Evolutionary conservation across 2,329 filamentous ascomycete species (phyloP), one percentile per base, ranked within the genome.

Genomic region (Plenodomus tracheiphilus): DNA sequence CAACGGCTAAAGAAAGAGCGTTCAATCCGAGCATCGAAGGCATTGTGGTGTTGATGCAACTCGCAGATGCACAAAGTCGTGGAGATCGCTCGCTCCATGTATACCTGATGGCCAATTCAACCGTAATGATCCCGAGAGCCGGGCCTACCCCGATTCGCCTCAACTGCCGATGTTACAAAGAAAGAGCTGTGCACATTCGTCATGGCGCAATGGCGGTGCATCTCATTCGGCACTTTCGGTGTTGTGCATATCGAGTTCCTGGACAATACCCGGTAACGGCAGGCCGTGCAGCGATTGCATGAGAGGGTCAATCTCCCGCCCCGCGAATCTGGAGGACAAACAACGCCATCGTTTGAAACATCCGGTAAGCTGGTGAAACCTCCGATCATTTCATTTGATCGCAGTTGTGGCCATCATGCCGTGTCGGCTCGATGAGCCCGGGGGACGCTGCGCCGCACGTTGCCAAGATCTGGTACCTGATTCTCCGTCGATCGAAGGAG

Each of bases 1-100:
- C 52, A 15, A 58, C 22, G n/a, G 52, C 41, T 21, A 46, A 49
- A 35, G 44, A 40, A 25, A 54, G 25, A 30, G 49, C 39, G 18
- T 43, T 28, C 6, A 41, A 22, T 30, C 21, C 35, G 36, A 54
- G 21, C 22, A 46, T 18, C 3, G 52, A 54, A 52, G 52, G 49
- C 52, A 54, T 54, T 37, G 20, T 44, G 42, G n/a, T 16, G 36
- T 36, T 25, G 41, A 28, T 39, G 21, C 16, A 36, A 13, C 15
- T 11, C 11, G 36, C 11, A 21, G 13, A 19, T 37, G 13, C 35
- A 13, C 16, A 19, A 20, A 30, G 21, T 22, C n/a, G 7, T n/a
- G 15, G 21, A 22, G 15, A 36, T 34, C 42, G 25, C 45, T 13
- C 16, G 3, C 22, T 40, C 35, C 46, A 47, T 37, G 35, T 37